Conservation (phyloP, 1,284 basidiomycete genomes). For the Cutaneotrichosporon dermatis region DNA sequence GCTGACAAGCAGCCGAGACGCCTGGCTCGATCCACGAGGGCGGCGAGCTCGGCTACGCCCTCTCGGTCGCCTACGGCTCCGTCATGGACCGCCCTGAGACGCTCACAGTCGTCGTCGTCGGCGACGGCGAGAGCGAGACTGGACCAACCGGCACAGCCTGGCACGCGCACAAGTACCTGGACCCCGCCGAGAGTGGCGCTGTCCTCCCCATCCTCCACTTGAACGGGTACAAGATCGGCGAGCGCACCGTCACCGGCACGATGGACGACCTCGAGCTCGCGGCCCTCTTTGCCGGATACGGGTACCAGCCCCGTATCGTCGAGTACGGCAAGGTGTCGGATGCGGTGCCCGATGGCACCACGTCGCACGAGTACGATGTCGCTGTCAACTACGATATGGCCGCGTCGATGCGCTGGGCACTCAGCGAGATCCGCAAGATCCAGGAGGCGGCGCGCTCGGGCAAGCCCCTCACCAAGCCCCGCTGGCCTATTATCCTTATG, state of each 20-base stretch:
- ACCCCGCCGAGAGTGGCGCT: conserved; percentile 83
- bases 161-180: conserved; percentile 79
- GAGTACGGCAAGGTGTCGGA: conserved; percentile 54
- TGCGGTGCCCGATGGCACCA: conserved; percentile 54
- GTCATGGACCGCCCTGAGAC: conserved; percentile 85
- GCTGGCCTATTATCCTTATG: conserved; percentile 79
- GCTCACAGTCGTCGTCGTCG: conserved; percentile 66
- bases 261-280: conserved; percentile 75
- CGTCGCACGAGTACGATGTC: conserved; percentile 45
- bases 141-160: conserved; percentile 76
- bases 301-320: conserved; percentile 80
- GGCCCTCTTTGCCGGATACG: conserved; percentile 58
- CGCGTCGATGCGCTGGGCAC: conserved; percentile 73
- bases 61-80: conserved; percentile 70
- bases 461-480: conserved; percentile 72
- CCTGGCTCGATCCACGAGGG: conserved; percentile 87
- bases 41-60: conserved; percentile 80
- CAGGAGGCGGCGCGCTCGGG: conserved; percentile 75
- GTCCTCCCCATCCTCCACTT: conserved; percentile 81
- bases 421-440: conserved; percentile 68
- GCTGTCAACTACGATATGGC: conserved; percentile 58
- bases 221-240: conserved; percentile 66
- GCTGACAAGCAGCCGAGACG: conserved; percentile 61
- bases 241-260: conserved; percentile 80
- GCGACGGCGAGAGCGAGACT: conserved; percentile 83